Conservation (phyloP, 208 protist genomes). For the Trypanosoma conorhini region DNA sequence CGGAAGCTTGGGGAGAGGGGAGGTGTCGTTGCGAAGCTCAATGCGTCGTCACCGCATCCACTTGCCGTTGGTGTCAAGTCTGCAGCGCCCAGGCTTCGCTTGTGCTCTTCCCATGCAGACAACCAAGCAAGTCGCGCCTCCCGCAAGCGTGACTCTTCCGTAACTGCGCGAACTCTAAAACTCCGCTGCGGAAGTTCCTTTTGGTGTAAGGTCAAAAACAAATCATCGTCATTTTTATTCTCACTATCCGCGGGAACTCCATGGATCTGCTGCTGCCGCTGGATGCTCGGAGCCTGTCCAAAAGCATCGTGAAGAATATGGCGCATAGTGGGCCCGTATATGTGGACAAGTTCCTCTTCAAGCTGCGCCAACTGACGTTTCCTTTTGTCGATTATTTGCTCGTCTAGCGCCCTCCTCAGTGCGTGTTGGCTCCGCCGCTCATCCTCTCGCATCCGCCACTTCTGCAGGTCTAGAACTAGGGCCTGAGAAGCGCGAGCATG, state of each 20-base stretch:
- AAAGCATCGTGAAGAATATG: conserved; percentile 49
- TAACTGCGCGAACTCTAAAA: not conserved
- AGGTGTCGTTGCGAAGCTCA: not conserved
- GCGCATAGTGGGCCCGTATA: conserved; percentile 49
- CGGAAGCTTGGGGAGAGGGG: not conserved
- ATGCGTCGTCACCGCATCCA: not conserved
- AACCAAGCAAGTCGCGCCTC: conserved; percentile 16
- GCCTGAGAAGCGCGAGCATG: conserved; percentile 37
- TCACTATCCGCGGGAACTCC: not conserved
- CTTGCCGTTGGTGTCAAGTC: not conserved
- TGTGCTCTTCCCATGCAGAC: conserved; percentile 19
- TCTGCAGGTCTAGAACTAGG: conserved; percentile 38
- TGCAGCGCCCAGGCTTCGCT: not conserved
- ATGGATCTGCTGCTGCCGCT: not conserved
- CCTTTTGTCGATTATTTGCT: conserved; percentile 43
- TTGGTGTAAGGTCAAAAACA: not conserved
- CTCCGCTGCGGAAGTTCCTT: not conserved
- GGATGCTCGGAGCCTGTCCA: conserved; percentile 9
- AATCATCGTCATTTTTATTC: conserved; percentile 3
- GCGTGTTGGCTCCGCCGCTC: conserved; percentile 24
- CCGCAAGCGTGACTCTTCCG: not conserved
- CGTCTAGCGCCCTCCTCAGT: conserved; percentile 42
- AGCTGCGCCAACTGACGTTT: conserved; percentile 39
- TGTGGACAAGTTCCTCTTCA: conserved; percentile 60
- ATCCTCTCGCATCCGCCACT: conserved; percentile 34